Evolutionary conservation across 345 rosid genomes (phyloP), one percentile per base, ranked within the genome.

Genomic region (Diplotaxis tenuifolia): DNA sequence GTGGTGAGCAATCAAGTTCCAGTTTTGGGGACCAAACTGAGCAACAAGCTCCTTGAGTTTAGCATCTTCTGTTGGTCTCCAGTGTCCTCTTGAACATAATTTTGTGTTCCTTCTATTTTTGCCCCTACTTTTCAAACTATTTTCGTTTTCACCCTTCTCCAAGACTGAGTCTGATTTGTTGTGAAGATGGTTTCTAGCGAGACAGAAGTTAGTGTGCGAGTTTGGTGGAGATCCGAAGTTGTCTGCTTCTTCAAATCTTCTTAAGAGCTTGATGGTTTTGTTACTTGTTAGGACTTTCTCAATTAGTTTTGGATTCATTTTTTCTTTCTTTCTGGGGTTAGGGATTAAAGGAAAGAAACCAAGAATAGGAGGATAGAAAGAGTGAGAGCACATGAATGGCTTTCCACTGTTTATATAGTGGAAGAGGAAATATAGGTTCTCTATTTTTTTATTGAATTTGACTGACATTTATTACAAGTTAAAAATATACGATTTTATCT

Each of bases 31-130:
- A 54, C 98, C 98, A 71, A 82, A 84, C 74, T 87, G 88, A 25
- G 83, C 77, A 49, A 91, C 98, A 65, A 94, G 97, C 68, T 91
- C 95, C 75, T 83, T 88, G 60, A 94, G 98, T 80, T 86, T 87
- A 52, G 91, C 81, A 78, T 94, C 98, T 74, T 94, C 97, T 55
- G 87, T 86, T 27, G 98, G 97, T 79, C 95, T 87, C 98, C 97
- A 94, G 79, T 91, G 98, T 40, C 97, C 96, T 81, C 95, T 85
- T 27, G 89, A 81, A 70, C 74, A 67, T 31, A 53, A 14, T 22
- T 61, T 78, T 14, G 52, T 78, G 40, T 72, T 61, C 50, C 5
- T 14, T 45, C 19, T 19, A 45, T 45, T 45, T 12, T 40, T 40
- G 6, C 47, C 47, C 45, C 49, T 72, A 65, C 31, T 67, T 61